Evolutionary conservation across 202 grass and related monocot species (phyloP).

Genomic region (Panicum virgatum): DNA sequence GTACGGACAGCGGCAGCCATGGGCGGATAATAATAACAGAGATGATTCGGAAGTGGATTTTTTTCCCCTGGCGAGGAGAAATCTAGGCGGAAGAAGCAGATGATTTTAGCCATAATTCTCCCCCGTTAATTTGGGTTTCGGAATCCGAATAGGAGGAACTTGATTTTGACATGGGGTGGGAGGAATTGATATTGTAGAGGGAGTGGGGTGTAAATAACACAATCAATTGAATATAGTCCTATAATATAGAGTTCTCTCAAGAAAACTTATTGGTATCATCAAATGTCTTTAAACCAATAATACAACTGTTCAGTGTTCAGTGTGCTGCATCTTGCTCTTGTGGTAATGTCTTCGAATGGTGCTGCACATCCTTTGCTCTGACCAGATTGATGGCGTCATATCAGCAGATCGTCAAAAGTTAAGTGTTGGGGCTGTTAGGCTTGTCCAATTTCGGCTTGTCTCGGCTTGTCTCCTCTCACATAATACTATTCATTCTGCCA

Average conservation of each 20-base stretch:
- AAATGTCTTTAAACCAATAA: too few relatives aligned
- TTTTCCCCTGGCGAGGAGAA: neutral
- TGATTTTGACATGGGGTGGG: neutral
- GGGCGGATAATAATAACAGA: neutral
- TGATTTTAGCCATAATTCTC: neutral
- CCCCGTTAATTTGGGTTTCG: constrained; percentile 2
- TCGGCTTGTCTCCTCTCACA: too few relatives aligned
- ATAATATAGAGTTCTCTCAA: neutral
- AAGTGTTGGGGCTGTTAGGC: too few relatives aligned
- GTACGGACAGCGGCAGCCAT: neutral
- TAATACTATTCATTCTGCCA: too few relatives aligned
- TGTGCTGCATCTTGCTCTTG: neutral
- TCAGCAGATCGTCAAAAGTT: neutral
- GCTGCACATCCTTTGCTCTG: neutral
- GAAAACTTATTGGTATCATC: neutral
- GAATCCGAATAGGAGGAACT: neutral
- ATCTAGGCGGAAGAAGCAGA: neutral
- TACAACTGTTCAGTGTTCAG: too few relatives aligned
- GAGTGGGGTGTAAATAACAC: constrained; percentile 45
- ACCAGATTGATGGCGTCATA: neutral
- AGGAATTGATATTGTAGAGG: constrained; percentile 6
- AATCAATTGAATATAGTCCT: neutral
- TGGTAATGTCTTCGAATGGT: neutral
- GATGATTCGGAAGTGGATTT: neutral
- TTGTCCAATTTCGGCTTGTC: too few relatives aligned